phyloP scores from a whole-genome alignment of 2,329 filamentous ascomycete genomes.

The Penicillium capsulatum region DNA sequence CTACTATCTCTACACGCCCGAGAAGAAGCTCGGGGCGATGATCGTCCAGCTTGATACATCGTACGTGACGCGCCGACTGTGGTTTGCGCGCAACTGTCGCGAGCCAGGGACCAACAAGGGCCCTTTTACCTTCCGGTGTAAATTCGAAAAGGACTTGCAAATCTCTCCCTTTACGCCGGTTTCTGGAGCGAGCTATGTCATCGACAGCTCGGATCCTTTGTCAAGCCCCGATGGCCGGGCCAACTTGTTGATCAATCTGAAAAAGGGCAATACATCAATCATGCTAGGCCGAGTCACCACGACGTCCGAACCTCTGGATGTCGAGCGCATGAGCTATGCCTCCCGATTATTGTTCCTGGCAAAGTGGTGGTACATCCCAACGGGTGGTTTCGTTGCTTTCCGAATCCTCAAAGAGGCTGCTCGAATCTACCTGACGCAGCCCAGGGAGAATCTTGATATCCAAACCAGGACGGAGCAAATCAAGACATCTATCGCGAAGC shows the following conservation, averaged over 20 bases:
- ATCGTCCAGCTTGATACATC: slow-evolving; percentile 9
- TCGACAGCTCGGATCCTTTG: slow-evolving; percentile 7
- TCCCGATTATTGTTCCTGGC: slow-evolving; percentile 4
- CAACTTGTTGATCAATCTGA: slow-evolving; percentile 5
- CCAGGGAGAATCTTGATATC: slow-evolving; percentile 2
- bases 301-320: slow-evolving; percentile 2
- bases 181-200: slow-evolving; percentile 5
- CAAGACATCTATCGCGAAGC: slow-evolving; percentile 5
- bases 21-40: slow-evolving; percentile 8
- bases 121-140: slow-evolving; percentile 2
- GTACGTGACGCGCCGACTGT: slow-evolving; percentile 6
- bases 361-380: slow-evolving; percentile 8
- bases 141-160: slow-evolving; percentile 9
- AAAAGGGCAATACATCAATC: slow-evolving; percentile 3
- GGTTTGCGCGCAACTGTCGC: slow-evolving; percentile 5
- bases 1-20: slow-evolving; percentile 6
- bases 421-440: slow-evolving; percentile 6
- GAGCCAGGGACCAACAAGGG: background rate
- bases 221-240: background rate
- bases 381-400: slow-evolving; percentile 3
- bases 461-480: slow-evolving; percentile 6
- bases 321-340: background rate
- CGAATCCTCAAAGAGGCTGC: slow-evolving; percentile 6
- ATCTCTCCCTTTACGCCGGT: slow-evolving; percentile 7
- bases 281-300: slow-evolving; percentile 5